Base-by-base conservation (phyloP, 2,329 filamentous ascomycete species). In the Hysterium pulicare region DNA sequence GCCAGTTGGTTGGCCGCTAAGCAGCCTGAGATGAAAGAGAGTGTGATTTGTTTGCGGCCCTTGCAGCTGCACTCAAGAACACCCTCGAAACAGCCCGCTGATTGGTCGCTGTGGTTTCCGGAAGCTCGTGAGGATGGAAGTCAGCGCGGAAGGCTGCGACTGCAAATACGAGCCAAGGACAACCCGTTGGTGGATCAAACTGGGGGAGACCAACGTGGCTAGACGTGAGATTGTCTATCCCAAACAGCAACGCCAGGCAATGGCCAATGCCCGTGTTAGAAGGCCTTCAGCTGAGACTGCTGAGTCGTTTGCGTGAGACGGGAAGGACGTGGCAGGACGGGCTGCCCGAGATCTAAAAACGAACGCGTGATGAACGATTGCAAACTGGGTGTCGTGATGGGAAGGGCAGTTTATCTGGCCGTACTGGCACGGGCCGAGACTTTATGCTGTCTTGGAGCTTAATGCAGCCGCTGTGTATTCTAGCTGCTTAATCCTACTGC, bases 41-140 rank as follows among this genome's bases (percentile, higher is more conserved):
- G 59, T 64, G 63, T 64, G 61, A 64, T 63, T 58, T 52, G 57
- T 45, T 47, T 59, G 55, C 47, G 35, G 57, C 51, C 58, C 62
- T 59, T 66, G 62, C 62, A 66, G 59, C 54, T 52, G 44, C 43
- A 41, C 49, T 28, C 49, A 45, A 17, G 32, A 34, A 38, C 36
- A 45, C 44, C 46, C 40, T 42, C 44, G 38, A 33, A 30, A 42
- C 42, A 32, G 35, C 42, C 17, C 41, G 41, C 38, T 61, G 61
- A 64, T 63, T 64, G 53, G 62, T 42, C 38, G 44, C 13, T 22
- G n/a, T n/a, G n/a, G n/a, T 48, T 54, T 54, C 55, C 49, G 56
- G 52, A 55, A 48, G 51, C 53, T 56, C 8, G 24, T 13, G 24
- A 28, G 24, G 8, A 13, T 7, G 24, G 13, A 28, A 13, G 24